phyloP scores from a whole-genome alignment of 257 asterid genomes.

The Anisodus tanguticus region DNA sequence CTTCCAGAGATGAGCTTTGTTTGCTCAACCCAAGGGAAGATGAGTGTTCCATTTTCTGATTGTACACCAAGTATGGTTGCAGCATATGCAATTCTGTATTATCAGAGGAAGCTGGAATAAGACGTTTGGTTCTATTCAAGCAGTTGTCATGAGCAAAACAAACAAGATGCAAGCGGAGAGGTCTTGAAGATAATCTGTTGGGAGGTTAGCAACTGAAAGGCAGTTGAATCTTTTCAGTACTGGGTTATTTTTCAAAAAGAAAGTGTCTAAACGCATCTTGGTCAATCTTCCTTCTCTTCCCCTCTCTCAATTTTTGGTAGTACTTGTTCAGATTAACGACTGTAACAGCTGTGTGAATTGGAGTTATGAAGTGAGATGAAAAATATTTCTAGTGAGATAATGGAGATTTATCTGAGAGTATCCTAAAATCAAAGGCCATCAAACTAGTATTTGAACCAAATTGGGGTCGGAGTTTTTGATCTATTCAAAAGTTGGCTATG shows the following conservation, averaged over 20 bases:
- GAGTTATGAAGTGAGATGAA: background rate
- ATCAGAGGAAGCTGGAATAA: slow-evolving; percentile 34
- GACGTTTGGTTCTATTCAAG: background rate
- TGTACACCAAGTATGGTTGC: slow-evolving; percentile 74
- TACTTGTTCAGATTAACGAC: background rate
- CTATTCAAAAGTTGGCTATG: background rate
- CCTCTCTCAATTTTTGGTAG: background rate
- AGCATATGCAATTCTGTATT: slow-evolving; percentile 63
- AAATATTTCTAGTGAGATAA: background rate
- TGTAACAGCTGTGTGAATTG: background rate
- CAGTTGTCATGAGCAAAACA: background rate
- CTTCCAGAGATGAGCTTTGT: slow-evolving; percentile 39
- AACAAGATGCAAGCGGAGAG: background rate
- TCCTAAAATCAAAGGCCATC: background rate
- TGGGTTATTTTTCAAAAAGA: background rate
- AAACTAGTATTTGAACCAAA: too few relatives aligned
- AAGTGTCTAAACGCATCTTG: background rate
- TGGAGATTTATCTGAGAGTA: background rate
- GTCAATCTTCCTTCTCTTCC: background rate
- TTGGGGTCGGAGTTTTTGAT: background rate
- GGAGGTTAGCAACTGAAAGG: background rate
- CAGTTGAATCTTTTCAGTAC: background rate
- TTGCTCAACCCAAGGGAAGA: slow-evolving; percentile 31
- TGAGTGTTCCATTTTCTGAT: slow-evolving; percentile 28
- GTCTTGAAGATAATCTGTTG: background rate